A percentile compares a stretch with the other conserved stretches of the same genome.
Evolutionary conservation across 805 yeast species (phyloP).

Genomic region (Lachancea sp.): DNA sequence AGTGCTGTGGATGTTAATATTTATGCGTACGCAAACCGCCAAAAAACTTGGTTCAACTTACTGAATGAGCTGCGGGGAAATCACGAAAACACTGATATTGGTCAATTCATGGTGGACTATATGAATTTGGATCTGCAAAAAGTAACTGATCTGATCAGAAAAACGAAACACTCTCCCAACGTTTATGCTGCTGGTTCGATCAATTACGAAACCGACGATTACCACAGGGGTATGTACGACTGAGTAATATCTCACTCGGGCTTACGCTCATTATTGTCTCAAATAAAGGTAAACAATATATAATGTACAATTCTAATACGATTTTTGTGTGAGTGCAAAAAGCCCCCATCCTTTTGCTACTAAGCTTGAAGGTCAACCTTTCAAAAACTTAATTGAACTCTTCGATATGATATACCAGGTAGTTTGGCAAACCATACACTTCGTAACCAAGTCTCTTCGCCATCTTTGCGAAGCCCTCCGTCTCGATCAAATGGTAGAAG

Average conservation of each 20-base stretch:
- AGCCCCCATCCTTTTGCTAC: not conserved
- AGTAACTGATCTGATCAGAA: slow-evolving; percentile 45
- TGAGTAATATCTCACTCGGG: no score
- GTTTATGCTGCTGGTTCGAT: not conserved
- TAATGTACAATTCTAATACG: not conserved
- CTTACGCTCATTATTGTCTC: not conserved
- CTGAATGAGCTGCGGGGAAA: slow-evolving; percentile 59
- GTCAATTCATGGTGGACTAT: slow-evolving; percentile 56
- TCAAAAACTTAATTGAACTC: slow-evolving; percentile 35
- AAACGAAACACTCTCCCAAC: slow-evolving; percentile 43
- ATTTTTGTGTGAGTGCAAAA: not conserved
- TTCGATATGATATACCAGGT: slow-evolving; percentile 84
- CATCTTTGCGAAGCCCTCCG: slow-evolving; percentile 98
- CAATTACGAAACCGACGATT: slow-evolving; percentile 12
- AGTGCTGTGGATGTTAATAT: slow-evolving; percentile 94
- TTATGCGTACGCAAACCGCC: slow-evolving; percentile 66
- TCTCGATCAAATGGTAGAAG: slow-evolving; percentile 91
- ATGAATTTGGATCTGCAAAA: slow-evolving; percentile 42
- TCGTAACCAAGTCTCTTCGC: slow-evolving; percentile 90
- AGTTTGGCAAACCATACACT: slow-evolving; percentile 89
- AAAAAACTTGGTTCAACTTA: slow-evolving; percentile 36
- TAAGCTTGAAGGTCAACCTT: not conserved
- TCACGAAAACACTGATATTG: slow-evolving; percentile 83
- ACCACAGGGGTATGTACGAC: slow-evolving; percentile 13
- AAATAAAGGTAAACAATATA: not conserved